A percentile compares a stretch with the other conserved stretches of the same genome.
Conservation (phyloP, 148 eudicot genomes). For the Amaranthus palmeri region DNA sequence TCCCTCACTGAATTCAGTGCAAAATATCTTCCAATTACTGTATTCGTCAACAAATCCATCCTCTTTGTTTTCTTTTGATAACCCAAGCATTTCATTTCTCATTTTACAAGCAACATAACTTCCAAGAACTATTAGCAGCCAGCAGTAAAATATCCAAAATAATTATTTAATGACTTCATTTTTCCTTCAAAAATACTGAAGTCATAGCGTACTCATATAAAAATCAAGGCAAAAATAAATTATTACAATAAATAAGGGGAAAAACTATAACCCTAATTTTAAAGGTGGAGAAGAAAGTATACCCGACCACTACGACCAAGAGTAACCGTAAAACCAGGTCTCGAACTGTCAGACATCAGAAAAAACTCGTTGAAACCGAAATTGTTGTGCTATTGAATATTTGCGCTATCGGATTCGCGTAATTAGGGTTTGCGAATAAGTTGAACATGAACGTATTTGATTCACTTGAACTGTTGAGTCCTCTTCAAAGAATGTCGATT, state of each 20-base stretch:
- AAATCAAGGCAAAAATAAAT: background rate
- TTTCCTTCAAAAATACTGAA: background rate
- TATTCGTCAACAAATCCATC: too few relatives aligned
- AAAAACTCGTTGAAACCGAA: too few relatives aligned
- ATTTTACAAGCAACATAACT: background rate
- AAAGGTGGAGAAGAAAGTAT: constrained; percentile 2
- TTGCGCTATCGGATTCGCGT: too few relatives aligned
- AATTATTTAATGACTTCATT: background rate
- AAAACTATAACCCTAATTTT: background rate
- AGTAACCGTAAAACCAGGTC: constrained; percentile 57
- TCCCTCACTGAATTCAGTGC: too few relatives aligned
- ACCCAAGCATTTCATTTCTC: background rate
- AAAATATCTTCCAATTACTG: too few relatives aligned
- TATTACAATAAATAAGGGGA: background rate
- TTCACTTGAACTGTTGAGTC: too few relatives aligned
- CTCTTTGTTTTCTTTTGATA: background rate
- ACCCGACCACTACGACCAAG: constrained; percentile 71
- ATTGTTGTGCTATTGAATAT: too few relatives aligned
- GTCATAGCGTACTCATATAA: background rate
- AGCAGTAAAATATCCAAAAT: background rate
- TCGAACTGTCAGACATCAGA: constrained; percentile 45
- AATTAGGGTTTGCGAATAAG: too few relatives aligned
- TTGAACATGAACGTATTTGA: too few relatives aligned
- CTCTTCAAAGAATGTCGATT: too few relatives aligned
- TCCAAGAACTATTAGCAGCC: background rate